Evolutionary conservation across 352 stramenopile genomes (phyloP), one percentile per base, ranked within the genome.

Genomic region (Blastocystis sp.): DNA sequence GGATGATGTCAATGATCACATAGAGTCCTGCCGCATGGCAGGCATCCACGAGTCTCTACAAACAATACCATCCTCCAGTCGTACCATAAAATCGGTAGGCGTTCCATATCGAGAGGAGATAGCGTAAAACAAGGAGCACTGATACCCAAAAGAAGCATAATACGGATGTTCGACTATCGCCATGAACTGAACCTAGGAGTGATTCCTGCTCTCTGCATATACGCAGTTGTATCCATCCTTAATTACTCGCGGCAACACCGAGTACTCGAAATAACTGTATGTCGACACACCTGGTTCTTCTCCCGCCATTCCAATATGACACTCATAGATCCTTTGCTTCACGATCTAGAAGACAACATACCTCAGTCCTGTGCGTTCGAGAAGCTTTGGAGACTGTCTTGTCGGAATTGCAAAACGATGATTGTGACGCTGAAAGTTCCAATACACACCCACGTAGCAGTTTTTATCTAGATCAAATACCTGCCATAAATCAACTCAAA

Each of bases 101-200:
- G 88, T 90, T 29, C 90, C 90, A 39, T 39, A 90, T 6, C 90
- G 59, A 41, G 61, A 89, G 13, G 76, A 79, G 9, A 53, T 11
- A 6, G 90, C 90, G 39, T 89, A 91, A 59, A 91, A 91, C 56
- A 62, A 53, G 56, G 54, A 91, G 56, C 90, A 76, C 37, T 91
- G 90, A 66, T 91, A 91, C 5, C 90, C 90, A 55, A 91, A 91
- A n/a, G 87, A 91, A 18, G 53, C 76, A 61, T 91, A 91, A 47
- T 91, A 91, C 0, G 87, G 64, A 70, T 91, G 90, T 63, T 91
- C 90, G 34, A 88, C 50, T 18, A 91, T 73, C 8, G 53, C 90
- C 90, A 91, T 91, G 59, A 91, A 64, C 47, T 91, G 90, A 41
- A 91, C 43, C 62, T 73, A 43, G 26, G 0, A 7, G 15, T 73